Percentiles rank a stretch among this genome's conserved stretches.
These are phyloP conservation scores for Aspergillus neotritici DNA, from an alignment of 2,329 filamentous ascomycete species.

Conservation along the genomic window DNA sequence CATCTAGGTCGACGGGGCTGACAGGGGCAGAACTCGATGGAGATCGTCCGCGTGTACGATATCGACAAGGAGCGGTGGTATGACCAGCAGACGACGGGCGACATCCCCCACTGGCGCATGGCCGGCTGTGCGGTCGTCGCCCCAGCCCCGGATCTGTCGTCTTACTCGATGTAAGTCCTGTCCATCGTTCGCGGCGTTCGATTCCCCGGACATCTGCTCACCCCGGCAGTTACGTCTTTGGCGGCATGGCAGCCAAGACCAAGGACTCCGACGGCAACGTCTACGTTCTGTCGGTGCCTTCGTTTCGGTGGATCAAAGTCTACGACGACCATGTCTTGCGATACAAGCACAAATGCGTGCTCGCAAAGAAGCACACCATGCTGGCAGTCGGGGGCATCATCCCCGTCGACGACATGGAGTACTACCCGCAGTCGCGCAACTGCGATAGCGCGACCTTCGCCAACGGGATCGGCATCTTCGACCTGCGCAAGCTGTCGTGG, in stretches of 20 bases:
- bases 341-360: conserved; percentile 3
- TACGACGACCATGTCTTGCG: conserved; percentile 1
- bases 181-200: no score
- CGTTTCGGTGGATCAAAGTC: conserved; percentile 7
- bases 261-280: conserved; percentile 4
- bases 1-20: background rate
- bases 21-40: conserved; percentile 8
- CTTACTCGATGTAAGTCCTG: conserved; percentile 6
- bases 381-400: conserved; percentile 3
- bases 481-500: conserved; percentile 2
- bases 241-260: conserved; percentile 2
- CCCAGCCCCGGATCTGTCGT: conserved; percentile 5
- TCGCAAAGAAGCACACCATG: conserved; percentile 1
- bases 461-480: conserved; percentile 5
- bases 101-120: conserved; percentile 9
- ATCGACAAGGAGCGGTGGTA: conserved; percentile 8
- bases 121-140: conserved; percentile 4
- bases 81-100: conserved; percentile 4
- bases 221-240: conserved; percentile 3
- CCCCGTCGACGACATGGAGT: conserved; percentile 1
- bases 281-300: conserved; percentile 8
- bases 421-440: background rate
- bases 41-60: conserved; percentile 4
- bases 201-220: background rate
- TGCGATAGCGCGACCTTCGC: conserved; percentile 4